Evolutionary conservation across 345 rosid species (phyloP).

Genomic region (Raphanus raphanistrum): DNA sequence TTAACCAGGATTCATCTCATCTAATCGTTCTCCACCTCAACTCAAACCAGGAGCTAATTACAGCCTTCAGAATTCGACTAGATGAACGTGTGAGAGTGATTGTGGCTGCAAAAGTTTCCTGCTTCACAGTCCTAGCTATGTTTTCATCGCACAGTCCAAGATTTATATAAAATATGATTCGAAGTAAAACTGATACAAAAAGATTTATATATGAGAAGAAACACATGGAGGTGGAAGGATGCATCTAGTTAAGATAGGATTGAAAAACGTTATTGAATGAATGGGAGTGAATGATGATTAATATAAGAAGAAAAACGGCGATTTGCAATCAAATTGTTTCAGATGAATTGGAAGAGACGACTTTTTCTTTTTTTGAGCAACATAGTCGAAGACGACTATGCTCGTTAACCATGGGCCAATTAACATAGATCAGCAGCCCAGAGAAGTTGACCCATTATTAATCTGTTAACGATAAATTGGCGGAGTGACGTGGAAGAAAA

Average conservation of each 20-base stretch:
- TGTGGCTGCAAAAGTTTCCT: no score
- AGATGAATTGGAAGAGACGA: background rate
- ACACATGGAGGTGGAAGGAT: background rate
- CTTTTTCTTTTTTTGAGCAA: no score
- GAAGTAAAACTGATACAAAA: background rate
- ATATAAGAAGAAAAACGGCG: background rate
- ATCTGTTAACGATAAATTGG: background rate
- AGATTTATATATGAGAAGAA: background rate
- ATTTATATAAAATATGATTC: background rate
- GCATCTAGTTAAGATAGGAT: background rate
- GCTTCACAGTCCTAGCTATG: background rate
- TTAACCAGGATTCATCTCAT: no score
- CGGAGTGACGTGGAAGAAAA: no score
- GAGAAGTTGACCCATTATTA: background rate
- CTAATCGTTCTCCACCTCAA: no score
- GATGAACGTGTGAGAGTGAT: no score
- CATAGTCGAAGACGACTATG: background rate
- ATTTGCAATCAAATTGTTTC: background rate
- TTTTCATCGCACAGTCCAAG: no score
- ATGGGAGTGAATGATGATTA: background rate
- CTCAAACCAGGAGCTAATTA: no score
- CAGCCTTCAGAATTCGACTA: no score
- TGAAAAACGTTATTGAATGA: background rate
- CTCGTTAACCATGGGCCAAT: background rate
- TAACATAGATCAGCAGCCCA: background rate